phyloP scores from a whole-genome alignment of 768 basidiomycete genomes.

The Omphalotus guepiniiformis region DNA sequence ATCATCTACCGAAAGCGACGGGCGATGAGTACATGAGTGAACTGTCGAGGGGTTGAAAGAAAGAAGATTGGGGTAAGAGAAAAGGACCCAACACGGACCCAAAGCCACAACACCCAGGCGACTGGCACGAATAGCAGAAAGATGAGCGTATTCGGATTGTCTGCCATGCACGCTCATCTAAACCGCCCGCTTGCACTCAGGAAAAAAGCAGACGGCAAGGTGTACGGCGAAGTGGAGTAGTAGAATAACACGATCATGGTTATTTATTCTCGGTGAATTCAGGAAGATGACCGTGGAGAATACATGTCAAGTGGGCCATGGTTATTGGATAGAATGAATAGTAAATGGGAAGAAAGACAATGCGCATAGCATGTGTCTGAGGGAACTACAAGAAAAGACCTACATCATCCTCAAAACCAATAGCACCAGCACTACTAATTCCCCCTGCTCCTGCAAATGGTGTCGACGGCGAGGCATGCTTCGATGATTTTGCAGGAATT shows the following conservation, averaged over 20 bases:
- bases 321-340: background rate
- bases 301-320: background rate
- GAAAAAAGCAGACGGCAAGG: background rate
- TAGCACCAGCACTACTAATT: slow-evolving; percentile 47
- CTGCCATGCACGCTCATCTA: slow-evolving; percentile 25
- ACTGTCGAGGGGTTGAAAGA: slow-evolving; percentile 15
- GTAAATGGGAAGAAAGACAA: background rate
- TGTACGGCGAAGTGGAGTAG: slow-evolving; percentile 19
- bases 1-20: slow-evolving; percentile 61
- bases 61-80: no score
- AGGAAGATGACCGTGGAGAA: slow-evolving; percentile 4
- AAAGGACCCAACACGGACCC: slow-evolving; percentile 41
- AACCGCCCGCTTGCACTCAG: background rate
- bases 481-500: slow-evolving; percentile 40
- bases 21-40: slow-evolving; percentile 9
- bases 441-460: slow-evolving; percentile 41
- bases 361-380: background rate
- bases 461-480: slow-evolving; percentile 31
- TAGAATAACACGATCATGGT: slow-evolving; percentile 38
- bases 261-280: slow-evolving; percentile 37
- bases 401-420: slow-evolving; percentile 72
- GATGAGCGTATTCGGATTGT: slow-evolving; percentile 45
- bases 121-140: slow-evolving; percentile 65
- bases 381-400: slow-evolving; percentile 26
- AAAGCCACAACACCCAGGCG: slow-evolving; percentile 63